Evolutionary conservation across 2,329 filamentous ascomycete species (phyloP), one percentile per base, ranked within the genome.

Genomic region (Sporothrix globosa): DNA sequence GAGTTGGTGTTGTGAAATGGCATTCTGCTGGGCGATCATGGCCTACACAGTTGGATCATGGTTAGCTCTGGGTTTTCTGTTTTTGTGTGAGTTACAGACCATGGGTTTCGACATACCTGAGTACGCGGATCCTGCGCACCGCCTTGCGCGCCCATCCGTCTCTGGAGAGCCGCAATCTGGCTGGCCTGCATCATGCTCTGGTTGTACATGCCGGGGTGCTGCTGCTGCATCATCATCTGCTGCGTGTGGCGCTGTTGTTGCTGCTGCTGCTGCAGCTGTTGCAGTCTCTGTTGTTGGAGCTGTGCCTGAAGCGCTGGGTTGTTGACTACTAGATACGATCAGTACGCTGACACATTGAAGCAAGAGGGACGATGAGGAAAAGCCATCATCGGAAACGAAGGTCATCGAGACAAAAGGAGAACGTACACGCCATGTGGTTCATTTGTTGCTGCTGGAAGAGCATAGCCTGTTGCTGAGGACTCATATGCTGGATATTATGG

Each of bases 401-500:
- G 54, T 6, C 6, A 39, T 58, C 4, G 14, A 17, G n/a, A 56
- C 13, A 50, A 76, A 24, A 14, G 17, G 60, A 44, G 60, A 53
- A 78, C 77, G 75, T 74, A 80, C 78, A 74, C 48, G 75, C 76
- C 74, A 80, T 80, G 58, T 78, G 77, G 50, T 79, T 79, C 73
- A 82, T 83, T 67, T 85, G 82, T 21, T 74, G 74, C 50, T 87
- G 86, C 70, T 87, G 87, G 72, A 88, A 84, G 77, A 89, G 81
- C 74, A 88, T 86, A 72, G 82, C 81, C 76, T 86, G 84, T 68
- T 82, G 84, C 68, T 82, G 84, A 54, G 90, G 90, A 76, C 84
- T 91, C 69, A 93, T 78, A 77, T 94, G 91, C 77, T 90, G 89
- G 75, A 93, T 81, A 21, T 89, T 89, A 80, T 92, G 91, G 72